Conservation (phyloP, 1,284 basidiomycete genomes). For the Apiotrichum veenhuisii region DNA sequence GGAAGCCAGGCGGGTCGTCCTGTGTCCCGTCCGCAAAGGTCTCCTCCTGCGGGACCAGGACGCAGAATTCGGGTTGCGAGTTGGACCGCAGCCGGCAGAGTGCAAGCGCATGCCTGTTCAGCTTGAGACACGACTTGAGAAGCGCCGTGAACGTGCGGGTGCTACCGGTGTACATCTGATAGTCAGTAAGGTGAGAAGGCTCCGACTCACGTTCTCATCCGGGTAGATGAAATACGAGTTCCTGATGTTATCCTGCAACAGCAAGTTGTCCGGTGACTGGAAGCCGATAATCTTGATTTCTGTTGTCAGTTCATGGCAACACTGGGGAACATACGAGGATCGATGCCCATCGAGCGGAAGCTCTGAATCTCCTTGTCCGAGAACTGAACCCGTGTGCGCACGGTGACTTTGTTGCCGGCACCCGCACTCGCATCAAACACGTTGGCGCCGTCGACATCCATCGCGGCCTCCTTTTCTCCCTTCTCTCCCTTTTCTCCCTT, state of each 20-base stretch:
- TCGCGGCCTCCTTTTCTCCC: no score
- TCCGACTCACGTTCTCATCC: conserved; percentile 71
- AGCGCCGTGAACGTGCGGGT: conserved; percentile 87
- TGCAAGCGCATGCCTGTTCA: conserved; percentile 76
- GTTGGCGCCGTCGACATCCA: neutral
- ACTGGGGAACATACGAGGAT: conserved; percentile 56
- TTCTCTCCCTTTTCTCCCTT: no score
- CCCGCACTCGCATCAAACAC: neutral
- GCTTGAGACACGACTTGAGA: conserved; percentile 74
- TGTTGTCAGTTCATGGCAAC: conserved; percentile 10
- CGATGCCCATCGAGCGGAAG: conserved; percentile 70
- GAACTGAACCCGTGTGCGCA: conserved; percentile 64
- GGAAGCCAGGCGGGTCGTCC: conserved; percentile 82
- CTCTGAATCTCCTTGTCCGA: conserved; percentile 74
- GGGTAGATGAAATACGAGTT: conserved; percentile 91
- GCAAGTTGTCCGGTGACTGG: conserved; percentile 67
- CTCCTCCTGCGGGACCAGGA: conserved; percentile 84
- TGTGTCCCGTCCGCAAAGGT: conserved; percentile 65
- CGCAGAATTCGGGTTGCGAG: conserved; percentile 73
- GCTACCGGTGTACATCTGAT: conserved; percentile 67
- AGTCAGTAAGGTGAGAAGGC: conserved; percentile 44
- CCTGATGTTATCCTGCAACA: conserved; percentile 84
- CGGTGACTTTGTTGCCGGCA: neutral
- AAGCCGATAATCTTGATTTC: conserved; percentile 86
- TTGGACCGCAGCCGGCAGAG: conserved; percentile 69